Evolutionary conservation across 176 grass and related monocot genomes (phyloP), one percentile per base, ranked within the genome.

Genomic region (Avena insularis): DNA sequence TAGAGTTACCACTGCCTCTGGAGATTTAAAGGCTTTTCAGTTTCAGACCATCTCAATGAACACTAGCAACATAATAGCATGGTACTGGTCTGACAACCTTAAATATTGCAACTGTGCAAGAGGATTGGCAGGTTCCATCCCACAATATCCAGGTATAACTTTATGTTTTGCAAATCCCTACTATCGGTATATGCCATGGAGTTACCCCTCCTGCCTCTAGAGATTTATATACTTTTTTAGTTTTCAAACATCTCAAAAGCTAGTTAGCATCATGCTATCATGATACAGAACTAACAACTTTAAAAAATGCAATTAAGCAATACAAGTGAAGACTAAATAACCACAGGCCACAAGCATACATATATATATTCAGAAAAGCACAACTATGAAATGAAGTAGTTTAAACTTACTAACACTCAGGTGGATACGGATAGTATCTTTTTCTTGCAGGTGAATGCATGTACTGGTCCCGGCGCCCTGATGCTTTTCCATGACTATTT

Each of bases 381-480:
- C 5, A 64, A 14, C 29, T 12, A 76, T 6, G 21, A 3, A 79
- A 89, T 66, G 1, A 84, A 40, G 17, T 72, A 23, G 10, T 57
- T 71, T 9, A 68, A 43, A 94, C 90, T 90, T 86, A 91, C 90
- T 86, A 88, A 56, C 63, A 71, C 85, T 82, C 83, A 0, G 77
- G 73, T 59, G 51, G 59, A 80, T 19, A 75, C 19, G 68, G 46
- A 77, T 29, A 86, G 20, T 48, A 86, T 64, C 53, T 77, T 83
- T 71, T 86, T 45, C 78, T 88, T 79, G 59, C 51, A 40, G 73
- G 82, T 36, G 83, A 94, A 59, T 81, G 77, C 15, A 76, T 56
- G 8, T 59, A 48, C 54, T 74, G 62, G 25, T 63, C 81, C 14
- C 89, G 79, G 36, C 40, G 36, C 48, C 55, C 36, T 12, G 72